phyloP scores from a whole-genome alignment of 495 filamentous ascomycete genomes.

The Tuber melanosporum region DNA sequence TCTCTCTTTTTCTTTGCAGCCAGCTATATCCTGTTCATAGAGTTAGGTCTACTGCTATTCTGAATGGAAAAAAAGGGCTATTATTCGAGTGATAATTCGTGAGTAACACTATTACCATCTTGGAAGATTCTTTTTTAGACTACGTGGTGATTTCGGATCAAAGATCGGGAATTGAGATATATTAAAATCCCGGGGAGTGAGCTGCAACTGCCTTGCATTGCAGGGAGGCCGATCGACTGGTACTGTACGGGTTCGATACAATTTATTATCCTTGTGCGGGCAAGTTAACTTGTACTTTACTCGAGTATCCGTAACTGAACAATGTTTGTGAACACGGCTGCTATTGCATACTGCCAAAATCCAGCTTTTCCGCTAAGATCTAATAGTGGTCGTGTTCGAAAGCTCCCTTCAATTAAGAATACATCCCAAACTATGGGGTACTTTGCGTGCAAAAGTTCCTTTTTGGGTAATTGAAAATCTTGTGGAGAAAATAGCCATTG shows the following conservation, averaged over 20 bases:
- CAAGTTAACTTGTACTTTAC: not conserved
- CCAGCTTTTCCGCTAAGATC: no score
- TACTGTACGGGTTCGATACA: not conserved
- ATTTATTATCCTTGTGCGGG: not conserved
- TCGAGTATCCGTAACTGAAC: no score
- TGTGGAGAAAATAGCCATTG: not conserved
- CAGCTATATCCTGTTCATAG: not conserved
- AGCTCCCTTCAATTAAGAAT: no score
- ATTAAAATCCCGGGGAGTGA: not conserved
- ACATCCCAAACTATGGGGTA: not conserved
- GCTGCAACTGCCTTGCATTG: not conserved
- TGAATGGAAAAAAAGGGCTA: not conserved
- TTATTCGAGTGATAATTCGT: not conserved
- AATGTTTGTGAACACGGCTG: no score
- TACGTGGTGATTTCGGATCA: not conserved
- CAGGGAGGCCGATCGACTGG: not conserved
- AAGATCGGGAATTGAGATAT: not conserved
- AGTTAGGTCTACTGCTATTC: not conserved
- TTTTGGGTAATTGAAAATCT: not conserved
- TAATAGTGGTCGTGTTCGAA: no score
- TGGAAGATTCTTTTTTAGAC: not conserved
- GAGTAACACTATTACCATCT: not conserved
- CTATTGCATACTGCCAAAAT: no score
- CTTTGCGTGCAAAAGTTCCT: no score
- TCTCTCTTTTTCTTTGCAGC: not conserved